Percentiles rank a stretch among this genome's conserved stretches.
phyloP scores from a whole-genome alignment of 805 yeast genomes.

The Yamadazyma sp. region DNA sequence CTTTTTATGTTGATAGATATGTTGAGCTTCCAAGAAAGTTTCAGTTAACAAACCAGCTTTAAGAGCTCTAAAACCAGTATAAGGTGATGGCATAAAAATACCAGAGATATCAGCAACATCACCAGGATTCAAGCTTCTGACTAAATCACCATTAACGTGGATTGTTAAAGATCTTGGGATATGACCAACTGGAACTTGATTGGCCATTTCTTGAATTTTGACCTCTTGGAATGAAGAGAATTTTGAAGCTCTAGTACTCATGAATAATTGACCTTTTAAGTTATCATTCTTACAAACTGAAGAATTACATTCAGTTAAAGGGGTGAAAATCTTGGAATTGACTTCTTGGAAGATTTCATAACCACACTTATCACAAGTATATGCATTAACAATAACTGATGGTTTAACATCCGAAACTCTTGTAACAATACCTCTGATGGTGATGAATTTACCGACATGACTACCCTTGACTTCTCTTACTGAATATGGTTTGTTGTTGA shows the following conservation, averaged over 20 bases:
- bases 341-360: constrained; percentile 96
- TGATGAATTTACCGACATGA: constrained; percentile 80
- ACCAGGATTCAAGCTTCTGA: constrained; percentile 86
- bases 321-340: constrained; percentile 76
- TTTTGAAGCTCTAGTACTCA: constrained; percentile 94
- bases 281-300: constrained; percentile 73
- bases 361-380: constrained; percentile 97
- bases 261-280: constrained; percentile 82
- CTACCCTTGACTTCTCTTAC: constrained; percentile 88
- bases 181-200: constrained; percentile 97
- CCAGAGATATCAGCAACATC: constrained; percentile 94
- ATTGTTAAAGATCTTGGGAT: constrained; percentile 85
- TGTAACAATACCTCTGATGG: constrained; percentile 91
- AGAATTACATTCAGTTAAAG: constrained; percentile 85
- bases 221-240: constrained; percentile 95
- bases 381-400: constrained; percentile 83
- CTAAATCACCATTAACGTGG: constrained; percentile 90
- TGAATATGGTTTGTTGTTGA: constrained; percentile 61
- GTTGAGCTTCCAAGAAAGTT: constrained; percentile 87
- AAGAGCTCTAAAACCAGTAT: constrained; percentile 91
- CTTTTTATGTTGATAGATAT: constrained; percentile 81
- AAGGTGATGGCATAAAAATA: constrained; percentile 88
- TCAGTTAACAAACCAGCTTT: constrained; percentile 93
- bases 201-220: constrained; percentile 88
- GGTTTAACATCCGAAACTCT: constrained; percentile 97